These are phyloP conservation scores for Eimeria necatrix DNA, from an alignment of 169 alveolate species.

Conservation along the genomic window DNA sequence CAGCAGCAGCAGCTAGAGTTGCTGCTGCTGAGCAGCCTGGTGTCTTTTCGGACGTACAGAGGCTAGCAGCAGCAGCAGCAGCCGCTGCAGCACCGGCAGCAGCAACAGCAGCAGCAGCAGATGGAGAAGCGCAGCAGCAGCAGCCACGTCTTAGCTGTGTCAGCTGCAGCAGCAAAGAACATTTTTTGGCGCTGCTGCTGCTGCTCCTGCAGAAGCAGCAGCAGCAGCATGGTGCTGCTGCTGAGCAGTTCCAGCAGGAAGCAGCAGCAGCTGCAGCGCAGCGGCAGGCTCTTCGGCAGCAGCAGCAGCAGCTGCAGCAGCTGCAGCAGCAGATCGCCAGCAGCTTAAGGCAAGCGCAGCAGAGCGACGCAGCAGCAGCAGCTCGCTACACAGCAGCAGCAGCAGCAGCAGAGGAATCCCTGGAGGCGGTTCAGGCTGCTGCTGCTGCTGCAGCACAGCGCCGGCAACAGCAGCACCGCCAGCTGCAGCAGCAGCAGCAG, in stretches of 20 bases:
- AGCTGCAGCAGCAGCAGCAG: conserved; percentile 19
- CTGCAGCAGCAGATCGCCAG: background rate
- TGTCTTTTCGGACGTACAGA: background rate
- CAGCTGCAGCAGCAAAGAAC: background rate
- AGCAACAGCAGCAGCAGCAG: background rate
- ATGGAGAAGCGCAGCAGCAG: background rate
- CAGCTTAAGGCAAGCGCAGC: background rate
- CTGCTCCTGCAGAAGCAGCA: conserved; percentile 8
- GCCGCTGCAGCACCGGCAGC: background rate
- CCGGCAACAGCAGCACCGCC: conserved; percentile 4
- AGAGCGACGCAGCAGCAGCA: conserved; percentile 15
- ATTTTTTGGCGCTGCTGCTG: background rate
- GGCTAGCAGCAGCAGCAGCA: background rate
- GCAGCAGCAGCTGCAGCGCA: background rate
- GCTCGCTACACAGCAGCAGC: conserved; percentile 5
- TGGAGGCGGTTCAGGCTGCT: background rate
- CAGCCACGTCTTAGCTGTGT: background rate
- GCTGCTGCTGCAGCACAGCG: conserved; percentile 26
- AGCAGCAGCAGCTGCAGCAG: conserved; percentile 14
- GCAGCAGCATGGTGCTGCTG: conserved; percentile 35
- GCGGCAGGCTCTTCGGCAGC: background rate
- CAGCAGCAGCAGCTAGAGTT: background rate
- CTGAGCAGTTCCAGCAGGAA: background rate
- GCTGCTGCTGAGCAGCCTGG: background rate
- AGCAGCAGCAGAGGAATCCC: conserved; percentile 31